A percentile compares a stretch with the other conserved stretches of the same genome.
phyloP scores from a whole-genome alignment of 305 asterid species.

The Stenogyne calaminthoides region DNA sequence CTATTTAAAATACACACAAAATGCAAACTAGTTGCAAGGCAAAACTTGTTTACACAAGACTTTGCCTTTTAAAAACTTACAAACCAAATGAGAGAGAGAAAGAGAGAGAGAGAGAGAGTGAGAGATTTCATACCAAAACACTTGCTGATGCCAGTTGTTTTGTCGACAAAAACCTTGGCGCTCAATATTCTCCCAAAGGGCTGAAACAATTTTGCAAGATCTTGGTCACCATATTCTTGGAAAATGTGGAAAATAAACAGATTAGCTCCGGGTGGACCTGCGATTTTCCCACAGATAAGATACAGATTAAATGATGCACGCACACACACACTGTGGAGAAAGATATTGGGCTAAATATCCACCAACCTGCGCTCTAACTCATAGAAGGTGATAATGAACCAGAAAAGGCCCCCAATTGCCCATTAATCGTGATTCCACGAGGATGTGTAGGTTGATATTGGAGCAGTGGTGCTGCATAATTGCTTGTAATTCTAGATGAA shows the following conservation, averaged over 20 bases:
- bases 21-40: no score
- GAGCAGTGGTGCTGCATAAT: conserved; percentile 53
- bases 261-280: conserved; percentile 98
- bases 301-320: background rate
- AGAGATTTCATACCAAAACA: conserved; percentile 76
- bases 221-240: conserved; percentile 86
- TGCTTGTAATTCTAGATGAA: conserved; percentile 56
- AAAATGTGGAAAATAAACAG: conserved; percentile 95
- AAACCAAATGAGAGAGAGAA: no score
- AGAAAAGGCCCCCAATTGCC: conserved; percentile 32
- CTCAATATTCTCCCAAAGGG: conserved; percentile 85
- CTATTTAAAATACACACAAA: no score
- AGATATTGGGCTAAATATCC: conserved; percentile 22
- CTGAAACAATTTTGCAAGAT: conserved; percentile 80
- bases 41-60: no score
- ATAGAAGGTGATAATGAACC: conserved; percentile 54
- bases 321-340: background rate
- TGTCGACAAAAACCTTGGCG: conserved; percentile 87
- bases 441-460: conserved; percentile 59
- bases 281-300: conserved; percentile 26
- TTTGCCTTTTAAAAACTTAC: no score
- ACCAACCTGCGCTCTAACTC: conserved; percentile 78
- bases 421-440: conserved; percentile 46
- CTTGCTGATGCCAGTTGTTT: conserved; percentile 87
- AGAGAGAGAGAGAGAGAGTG: no score